These are phyloP conservation scores for Vitis rotundifolia DNA, from an alignment of 164 flowering plant genomes.

Conservation along the genomic window DNA sequence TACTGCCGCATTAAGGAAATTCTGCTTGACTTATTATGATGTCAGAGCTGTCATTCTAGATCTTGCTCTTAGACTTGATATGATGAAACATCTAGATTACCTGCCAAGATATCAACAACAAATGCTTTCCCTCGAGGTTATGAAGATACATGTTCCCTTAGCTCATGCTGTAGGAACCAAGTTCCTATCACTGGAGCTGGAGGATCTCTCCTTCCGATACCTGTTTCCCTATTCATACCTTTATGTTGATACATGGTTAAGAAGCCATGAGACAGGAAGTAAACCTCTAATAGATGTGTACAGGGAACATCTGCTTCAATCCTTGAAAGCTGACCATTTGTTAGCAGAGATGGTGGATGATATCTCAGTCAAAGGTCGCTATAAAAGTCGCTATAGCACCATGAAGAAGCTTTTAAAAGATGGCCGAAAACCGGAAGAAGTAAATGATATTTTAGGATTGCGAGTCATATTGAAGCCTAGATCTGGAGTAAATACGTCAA, in stretches of 20 bases:
- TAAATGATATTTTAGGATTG: conserved; percentile 76
- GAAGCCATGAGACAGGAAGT: conserved; percentile 66
- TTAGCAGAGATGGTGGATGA: conserved; percentile 58
- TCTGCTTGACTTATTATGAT: conserved; percentile 80
- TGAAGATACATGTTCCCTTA: conserved; percentile 81
- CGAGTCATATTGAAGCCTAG: conserved; percentile 68
- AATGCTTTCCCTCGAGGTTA: conserved; percentile 62
- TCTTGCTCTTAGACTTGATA: conserved; percentile 73
- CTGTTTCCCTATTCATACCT: conserved; percentile 84
- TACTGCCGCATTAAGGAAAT: conserved; percentile 70
- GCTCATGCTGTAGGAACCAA: conserved; percentile 80
- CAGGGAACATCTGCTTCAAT: conserved; percentile 57
- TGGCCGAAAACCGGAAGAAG: conserved; percentile 80
- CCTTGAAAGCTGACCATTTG: conserved; percentile 47
- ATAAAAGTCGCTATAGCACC: conserved; percentile 89
- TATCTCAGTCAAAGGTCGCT: conserved; percentile 69
- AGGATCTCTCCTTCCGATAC: conserved; percentile 79
- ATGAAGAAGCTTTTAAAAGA: conserved; percentile 90
- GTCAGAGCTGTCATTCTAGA: conserved; percentile 76
- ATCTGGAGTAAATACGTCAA: conserved; percentile 30
- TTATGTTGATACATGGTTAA: conserved; percentile 78
- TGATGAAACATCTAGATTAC: conserved; percentile 74
- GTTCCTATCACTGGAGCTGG: conserved; percentile 65
- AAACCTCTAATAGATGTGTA: conserved; percentile 61
- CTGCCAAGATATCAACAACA: conserved; percentile 81